phyloP scores from a whole-genome alignment of 1,284 basidiomycete genomes.

The Termitomyces sp. region DNA sequence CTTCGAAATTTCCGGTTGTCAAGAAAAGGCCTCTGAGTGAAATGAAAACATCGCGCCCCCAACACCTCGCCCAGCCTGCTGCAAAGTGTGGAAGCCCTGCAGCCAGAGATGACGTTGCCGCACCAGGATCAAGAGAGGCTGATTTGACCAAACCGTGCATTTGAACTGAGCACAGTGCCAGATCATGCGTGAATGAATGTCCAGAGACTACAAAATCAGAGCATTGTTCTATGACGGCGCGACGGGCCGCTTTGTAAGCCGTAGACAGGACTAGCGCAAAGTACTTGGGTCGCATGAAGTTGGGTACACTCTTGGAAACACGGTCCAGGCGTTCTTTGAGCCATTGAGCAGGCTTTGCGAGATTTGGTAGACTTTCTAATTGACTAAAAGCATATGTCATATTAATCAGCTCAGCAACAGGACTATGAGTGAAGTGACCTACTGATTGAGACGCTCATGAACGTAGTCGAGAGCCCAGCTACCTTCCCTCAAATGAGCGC shows the following conservation, averaged over 20 bases:
- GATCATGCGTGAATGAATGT: conserved; percentile 83
- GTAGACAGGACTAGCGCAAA: conserved; percentile 86
- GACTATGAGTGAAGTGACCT: conserved; percentile 25
- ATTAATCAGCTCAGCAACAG: background rate
- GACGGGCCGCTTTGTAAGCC: conserved; percentile 85
- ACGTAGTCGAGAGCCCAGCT: conserved; percentile 90
- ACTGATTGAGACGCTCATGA: conserved; percentile 67
- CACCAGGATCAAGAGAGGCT: conserved; percentile 75
- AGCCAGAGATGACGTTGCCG: conserved; percentile 75
- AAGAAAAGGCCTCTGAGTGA: conserved; percentile 88
- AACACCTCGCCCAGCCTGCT: conserved; percentile 87
- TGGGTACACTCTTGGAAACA: conserved; percentile 69
- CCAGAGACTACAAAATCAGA: conserved; percentile 83
- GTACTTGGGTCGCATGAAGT: conserved; percentile 89
- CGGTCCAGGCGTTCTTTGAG: conserved; percentile 79
- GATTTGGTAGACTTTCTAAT: conserved; percentile 57
- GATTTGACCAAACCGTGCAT: conserved; percentile 89
- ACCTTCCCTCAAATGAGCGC: conserved; percentile 80
- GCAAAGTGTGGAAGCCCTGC: conserved; percentile 95
- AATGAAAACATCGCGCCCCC: conserved; percentile 97
- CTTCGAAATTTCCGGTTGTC: conserved; percentile 85
- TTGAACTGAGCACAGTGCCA: conserved; percentile 84
- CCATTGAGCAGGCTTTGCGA: conserved; percentile 74
- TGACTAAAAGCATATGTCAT: conserved; percentile 47
- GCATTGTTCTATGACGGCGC: conserved; percentile 77